These are phyloP conservation scores for Pilatotrama ljubarskyi DNA, from an alignment of 768 basidiomycete genomes.

Conservation along the genomic window DNA sequence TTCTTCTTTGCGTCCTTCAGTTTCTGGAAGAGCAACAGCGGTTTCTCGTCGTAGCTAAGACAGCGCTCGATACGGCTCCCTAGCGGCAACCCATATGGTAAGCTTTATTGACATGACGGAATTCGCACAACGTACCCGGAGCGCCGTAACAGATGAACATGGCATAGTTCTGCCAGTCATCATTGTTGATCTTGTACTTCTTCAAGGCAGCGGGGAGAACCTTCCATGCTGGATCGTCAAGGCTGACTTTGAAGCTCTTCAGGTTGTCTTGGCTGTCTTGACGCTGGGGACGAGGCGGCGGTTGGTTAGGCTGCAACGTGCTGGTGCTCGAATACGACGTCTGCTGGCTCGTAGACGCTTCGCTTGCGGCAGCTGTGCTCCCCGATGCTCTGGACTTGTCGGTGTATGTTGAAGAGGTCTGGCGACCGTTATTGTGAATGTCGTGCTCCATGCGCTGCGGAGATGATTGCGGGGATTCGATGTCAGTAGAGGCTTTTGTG, in stretches of 20 bases:
- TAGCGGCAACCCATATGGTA: constrained; percentile 27
- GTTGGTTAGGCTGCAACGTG: constrained; percentile 27
- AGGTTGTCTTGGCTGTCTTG: constrained; percentile 75
- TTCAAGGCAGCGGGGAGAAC: constrained; percentile 96
- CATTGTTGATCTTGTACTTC: constrained; percentile 98
- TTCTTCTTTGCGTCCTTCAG: constrained; percentile 97
- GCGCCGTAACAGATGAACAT: constrained; percentile 99
- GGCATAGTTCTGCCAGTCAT: constrained; percentile 98
- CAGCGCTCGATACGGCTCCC: constrained; percentile 88
- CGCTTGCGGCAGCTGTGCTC: constrained; percentile 1
- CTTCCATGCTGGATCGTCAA: constrained; percentile 99
- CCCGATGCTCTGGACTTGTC: constrained; percentile 10
- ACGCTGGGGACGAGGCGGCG: constrained; percentile 47
- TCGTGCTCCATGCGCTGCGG: constrained; percentile 81
- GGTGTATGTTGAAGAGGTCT: constrained; percentile 6
- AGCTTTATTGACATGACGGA: not conserved
- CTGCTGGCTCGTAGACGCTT: constrained; percentile 15
- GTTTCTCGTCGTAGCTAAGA: constrained; percentile 97
- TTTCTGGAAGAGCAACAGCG: constrained; percentile 93
- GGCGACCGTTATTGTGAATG: constrained; percentile 28
- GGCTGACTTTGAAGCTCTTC: constrained; percentile 95
- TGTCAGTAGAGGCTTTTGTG: constrained; percentile 55
- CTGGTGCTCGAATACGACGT: constrained; percentile 8
- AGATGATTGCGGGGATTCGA: constrained; percentile 79
- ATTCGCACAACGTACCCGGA: constrained; percentile 56